Base-by-base conservation (phyloP, 2,329 filamentous ascomycete genomes). In the Colletotrichum sp. region DNA sequence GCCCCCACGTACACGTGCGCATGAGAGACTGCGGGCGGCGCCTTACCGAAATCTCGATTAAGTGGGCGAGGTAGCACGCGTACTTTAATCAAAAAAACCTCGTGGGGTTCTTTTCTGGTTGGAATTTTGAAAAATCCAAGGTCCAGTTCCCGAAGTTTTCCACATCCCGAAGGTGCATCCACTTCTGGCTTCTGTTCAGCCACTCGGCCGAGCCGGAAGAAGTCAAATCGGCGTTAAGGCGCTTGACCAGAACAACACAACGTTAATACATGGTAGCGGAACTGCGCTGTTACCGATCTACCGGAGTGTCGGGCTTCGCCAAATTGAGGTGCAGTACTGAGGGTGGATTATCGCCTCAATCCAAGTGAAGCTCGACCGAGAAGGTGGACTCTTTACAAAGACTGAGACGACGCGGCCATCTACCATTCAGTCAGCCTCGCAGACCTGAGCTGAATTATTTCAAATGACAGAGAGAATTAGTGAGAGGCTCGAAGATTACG, bases 381-480 rank as follows among this genome's bases (percentile, higher is more conserved):
- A 49, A 13, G 44, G 4, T 13, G 2, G 10, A 2, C n/a, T 49
- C 1, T 1, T 0, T n/a, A n/a, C 9, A n/a, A n/a, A 49, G n/a
- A 13, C 10, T 13, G 10, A 49, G 44, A 3, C 44, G n/a, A 9
- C 44, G 44, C 10, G 44, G n/a, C 6, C 2, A 52, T 52, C n/a
- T 52, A 21, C 0, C 44, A 4, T 13, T 21, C 10, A 21, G 10
- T 52, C 1, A 52, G 44, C n/a, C 10, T 52, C 10, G 0, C 10
- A 52, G 6, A 21, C 6, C 10, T 52, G 10, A 49, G n/a, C n/a
- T 21, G 10, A 3, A 13, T 13, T 49, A n/a, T 12, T 12, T 21
- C n/a, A 3, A 21, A 49, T 21, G 10, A 49, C 0, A 21, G 10
- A 13, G 44, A 49, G 10, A 49, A 49, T 12, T 6, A 49, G n/a